phyloP scores from a whole-genome alignment of 352 stramenopile genomes.

The Hyaloperonospora brassicae region DNA sequence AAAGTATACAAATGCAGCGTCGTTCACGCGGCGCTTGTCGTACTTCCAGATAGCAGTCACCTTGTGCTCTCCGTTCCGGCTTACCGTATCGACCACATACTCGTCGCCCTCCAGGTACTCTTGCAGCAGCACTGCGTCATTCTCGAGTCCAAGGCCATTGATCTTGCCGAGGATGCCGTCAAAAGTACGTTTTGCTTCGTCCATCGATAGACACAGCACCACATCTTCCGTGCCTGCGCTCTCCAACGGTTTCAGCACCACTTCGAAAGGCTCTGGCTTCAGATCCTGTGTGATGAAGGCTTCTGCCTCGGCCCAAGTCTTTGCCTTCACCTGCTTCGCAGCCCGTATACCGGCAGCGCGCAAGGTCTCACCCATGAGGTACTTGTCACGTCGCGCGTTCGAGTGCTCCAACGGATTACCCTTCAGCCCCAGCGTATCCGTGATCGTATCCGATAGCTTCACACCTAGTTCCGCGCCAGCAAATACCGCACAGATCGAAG shows the following conservation, averaged over 20 bases:
- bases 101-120: conserved; percentile 93
- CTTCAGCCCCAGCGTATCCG: conserved; percentile 79
- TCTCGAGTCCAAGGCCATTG: conserved; percentile 79
- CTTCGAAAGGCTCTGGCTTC: conserved; percentile 42
- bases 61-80: conserved; percentile 88
- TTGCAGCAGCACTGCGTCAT: conserved; percentile 89
- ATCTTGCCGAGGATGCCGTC: conserved; percentile 87
- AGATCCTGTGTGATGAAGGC: conserved; percentile 71
- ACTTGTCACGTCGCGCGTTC: conserved; percentile 85
- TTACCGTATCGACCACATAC: conserved; percentile 95
- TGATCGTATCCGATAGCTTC: conserved; percentile 84
- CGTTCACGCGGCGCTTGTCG: conserved; percentile 92
- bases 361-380: conserved; percentile 82
- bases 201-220: conserved; percentile 83
- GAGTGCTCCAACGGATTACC: conserved; percentile 84
- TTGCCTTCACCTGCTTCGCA: conserved; percentile 63
- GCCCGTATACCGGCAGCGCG: conserved; percentile 60
- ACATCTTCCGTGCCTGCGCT: conserved; percentile 92
- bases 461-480: conserved; percentile 91
- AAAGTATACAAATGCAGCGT: conserved; percentile 93
- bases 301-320: conserved; percentile 75
- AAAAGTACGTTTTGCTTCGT: conserved; percentile 88
- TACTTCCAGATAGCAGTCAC: conserved; percentile 95
- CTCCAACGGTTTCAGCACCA: conserved; percentile 91
- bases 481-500: conserved; percentile 84